Evolutionary conservation across 345 rosid species (phyloP), one percentile per base, ranked within the genome.

Genomic region (Odontarrhena argentea): DNA sequence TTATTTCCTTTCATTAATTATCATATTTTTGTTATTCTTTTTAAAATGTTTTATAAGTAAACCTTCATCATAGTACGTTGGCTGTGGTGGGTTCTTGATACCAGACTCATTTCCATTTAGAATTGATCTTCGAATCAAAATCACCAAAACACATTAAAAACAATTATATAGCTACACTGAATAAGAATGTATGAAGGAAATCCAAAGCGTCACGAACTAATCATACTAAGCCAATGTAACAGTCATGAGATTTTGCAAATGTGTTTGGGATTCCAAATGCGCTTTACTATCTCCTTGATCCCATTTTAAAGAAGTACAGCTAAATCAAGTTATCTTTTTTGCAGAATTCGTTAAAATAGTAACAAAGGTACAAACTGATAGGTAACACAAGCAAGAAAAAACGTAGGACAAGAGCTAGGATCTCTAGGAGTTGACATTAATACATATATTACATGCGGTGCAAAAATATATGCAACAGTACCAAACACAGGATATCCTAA

Each of bases 401-500:
- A 1, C 47, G 54, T 15, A 4, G 62, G 25, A 45, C 41, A 46
- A 12, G 32, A 71, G 46, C 46, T 7, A 43, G 4, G 40, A 9
- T 60, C 10, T 8, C 10, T 25, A 25, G 44, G 55, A 43, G 55
- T 38, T 24, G 37, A 41, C 1, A 43, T 22, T 6, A 64, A 55
- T 41, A 32, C 67, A 55, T 57, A n/a, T n/a, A n/a, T n/a, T 55
- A 92, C 97, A 94, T 90, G 96, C 18, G 98, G 97, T 52, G 98
- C 92, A 77, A 84, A 91, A 54, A 84, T 40, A 74, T 92, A 92
- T 1, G 89, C 88, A 45, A 85, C 66, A 11, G 94, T 83, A 68
- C 97, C 98, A 71, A 81, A 86, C 32, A 93, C 65, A 22, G 97
- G 96, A 43, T 96, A 97, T 42, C 97, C 97, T 67, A 93, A 63